phyloP scores from a whole-genome alignment of 768 basidiomycete species.

The Russula abietina region DNA sequence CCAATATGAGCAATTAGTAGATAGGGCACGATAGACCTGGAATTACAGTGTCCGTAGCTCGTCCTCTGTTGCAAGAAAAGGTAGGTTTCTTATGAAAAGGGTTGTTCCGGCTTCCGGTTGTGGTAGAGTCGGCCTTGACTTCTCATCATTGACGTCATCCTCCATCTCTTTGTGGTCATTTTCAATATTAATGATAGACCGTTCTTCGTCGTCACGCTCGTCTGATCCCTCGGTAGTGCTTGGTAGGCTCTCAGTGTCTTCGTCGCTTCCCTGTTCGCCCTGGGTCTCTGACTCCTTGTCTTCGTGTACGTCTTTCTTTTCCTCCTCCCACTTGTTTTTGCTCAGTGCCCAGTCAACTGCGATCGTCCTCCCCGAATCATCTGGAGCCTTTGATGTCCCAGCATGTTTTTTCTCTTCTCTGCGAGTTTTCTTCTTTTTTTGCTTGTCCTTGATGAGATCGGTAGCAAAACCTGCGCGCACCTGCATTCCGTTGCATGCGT shows the following conservation, averaged over 20 bases:
- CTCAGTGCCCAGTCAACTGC: conserved; percentile 97
- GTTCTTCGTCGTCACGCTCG: conserved; percentile 38
- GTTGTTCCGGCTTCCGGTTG: conserved; percentile 85
- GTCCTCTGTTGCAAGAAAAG: conserved; percentile 89
- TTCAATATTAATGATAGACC: neutral
- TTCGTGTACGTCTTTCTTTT: conserved; percentile 49
- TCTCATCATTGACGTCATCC: conserved; percentile 31
- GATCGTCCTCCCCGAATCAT: conserved; percentile 53
- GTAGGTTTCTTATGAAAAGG: conserved; percentile 89
- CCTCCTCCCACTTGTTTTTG: conserved; percentile 90
- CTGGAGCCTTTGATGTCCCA: conserved; percentile 33
- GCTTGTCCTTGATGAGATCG: conserved; percentile 31
- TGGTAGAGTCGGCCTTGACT: conserved; percentile 53
- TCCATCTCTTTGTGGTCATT: conserved; percentile 38
- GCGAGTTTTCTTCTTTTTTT: conserved; percentile 33
- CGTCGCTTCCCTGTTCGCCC: conserved; percentile 33
- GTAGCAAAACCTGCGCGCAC: conserved; percentile 27
- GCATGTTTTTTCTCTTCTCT: conserved; percentile 36
- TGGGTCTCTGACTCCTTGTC: conserved; percentile 33
- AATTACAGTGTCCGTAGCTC: conserved; percentile 80
- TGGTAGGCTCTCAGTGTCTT: conserved; percentile 24
- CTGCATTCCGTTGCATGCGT: conserved; percentile 26
- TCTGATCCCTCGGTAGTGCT: conserved; percentile 37
- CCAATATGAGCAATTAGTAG: neutral
- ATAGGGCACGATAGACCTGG: neutral